Conservation (phyloP, 768 basidiomycete species). For the Pleurotus djamor region DNA sequence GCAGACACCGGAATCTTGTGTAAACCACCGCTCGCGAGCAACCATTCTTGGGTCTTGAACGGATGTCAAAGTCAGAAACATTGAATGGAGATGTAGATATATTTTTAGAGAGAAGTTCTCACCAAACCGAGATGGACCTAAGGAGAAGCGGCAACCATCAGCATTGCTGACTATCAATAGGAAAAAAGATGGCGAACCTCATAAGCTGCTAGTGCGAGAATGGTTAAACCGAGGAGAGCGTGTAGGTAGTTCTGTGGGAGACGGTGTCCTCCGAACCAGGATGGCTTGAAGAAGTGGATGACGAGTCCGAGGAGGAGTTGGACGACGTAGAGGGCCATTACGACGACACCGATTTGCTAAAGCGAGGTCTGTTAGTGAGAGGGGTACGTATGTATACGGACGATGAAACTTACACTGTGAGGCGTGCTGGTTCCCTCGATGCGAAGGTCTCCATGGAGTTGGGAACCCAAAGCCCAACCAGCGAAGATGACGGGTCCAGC, state of each 20-base stretch:
- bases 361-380: neutral
- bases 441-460: neutral
- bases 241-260: conserved; percentile 56
- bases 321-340: conserved; percentile 50
- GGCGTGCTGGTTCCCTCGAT: conserved; percentile 21
- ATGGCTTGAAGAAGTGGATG: conserved; percentile 53
- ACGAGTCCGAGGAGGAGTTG: conserved; percentile 46
- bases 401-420: conserved; percentile 20
- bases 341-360: conserved; percentile 47
- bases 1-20: conserved; percentile 34
- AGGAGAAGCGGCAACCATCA: neutral
- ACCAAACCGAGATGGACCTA: conserved; percentile 50
- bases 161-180: conserved; percentile 8
- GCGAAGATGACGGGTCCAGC: conserved; percentile 52
- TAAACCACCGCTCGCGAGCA: conserved; percentile 23
- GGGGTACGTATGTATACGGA: neutral
- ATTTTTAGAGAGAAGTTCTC: conserved; percentile 6
- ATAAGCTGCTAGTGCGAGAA: conserved; percentile 51
- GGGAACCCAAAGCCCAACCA: conserved; percentile 43
- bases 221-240: conserved; percentile 48
- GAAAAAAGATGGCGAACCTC: conserved; percentile 28
- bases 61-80: neutral
- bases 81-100: neutral
- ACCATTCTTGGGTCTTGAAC: conserved; percentile 32
- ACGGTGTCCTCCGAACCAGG: conserved; percentile 33